Conservation (phyloP, 192 early-diverging fungal species). For the Umbelopsis isabellina region DNA sequence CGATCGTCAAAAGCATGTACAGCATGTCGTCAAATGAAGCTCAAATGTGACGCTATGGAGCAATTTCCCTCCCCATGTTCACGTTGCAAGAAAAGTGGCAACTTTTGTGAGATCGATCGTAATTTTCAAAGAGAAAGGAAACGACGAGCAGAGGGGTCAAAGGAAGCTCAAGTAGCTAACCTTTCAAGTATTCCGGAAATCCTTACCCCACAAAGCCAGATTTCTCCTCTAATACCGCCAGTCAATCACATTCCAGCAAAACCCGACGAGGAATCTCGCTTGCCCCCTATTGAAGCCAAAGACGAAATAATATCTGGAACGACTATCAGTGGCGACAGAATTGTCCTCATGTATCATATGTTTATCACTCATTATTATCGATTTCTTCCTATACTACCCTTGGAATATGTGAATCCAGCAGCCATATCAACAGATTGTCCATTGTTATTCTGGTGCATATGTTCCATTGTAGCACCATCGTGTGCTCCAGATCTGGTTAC, state of each 20-base stretch:
- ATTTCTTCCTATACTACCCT: conserved; percentile 24
- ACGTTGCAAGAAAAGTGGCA: neutral
- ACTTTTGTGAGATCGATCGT: conserved; percentile 23
- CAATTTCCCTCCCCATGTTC: conserved; percentile 15
- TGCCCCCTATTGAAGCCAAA: neutral
- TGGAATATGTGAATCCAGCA: conserved; percentile 20
- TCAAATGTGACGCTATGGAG: conserved; percentile 18
- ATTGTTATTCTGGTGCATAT: conserved; percentile 32
- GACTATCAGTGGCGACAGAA: neutral
- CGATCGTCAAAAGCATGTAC: conserved; percentile 17
- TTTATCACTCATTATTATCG: conserved; percentile 19
- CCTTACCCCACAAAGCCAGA: neutral
- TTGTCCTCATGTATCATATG: conserved; percentile 18
- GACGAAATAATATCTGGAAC: neutral
- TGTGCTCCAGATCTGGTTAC: neutral
- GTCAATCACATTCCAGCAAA: too few relatives aligned
- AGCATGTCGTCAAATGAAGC: conserved; percentile 21
- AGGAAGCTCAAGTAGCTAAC: neutral
- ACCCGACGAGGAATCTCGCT: too few relatives aligned
- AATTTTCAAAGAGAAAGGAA: conserved; percentile 17
- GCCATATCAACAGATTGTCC: conserved; percentile 14
- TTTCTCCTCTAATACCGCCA: neutral
- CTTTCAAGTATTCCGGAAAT: neutral
- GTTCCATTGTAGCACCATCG: conserved; percentile 18
- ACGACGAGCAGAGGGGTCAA: neutral